Percentiles rank a stretch among this genome's conserved stretches.
Evolutionary conservation across 805 yeast species (phyloP).

Genomic region (Yamadazyma laniorum): DNA sequence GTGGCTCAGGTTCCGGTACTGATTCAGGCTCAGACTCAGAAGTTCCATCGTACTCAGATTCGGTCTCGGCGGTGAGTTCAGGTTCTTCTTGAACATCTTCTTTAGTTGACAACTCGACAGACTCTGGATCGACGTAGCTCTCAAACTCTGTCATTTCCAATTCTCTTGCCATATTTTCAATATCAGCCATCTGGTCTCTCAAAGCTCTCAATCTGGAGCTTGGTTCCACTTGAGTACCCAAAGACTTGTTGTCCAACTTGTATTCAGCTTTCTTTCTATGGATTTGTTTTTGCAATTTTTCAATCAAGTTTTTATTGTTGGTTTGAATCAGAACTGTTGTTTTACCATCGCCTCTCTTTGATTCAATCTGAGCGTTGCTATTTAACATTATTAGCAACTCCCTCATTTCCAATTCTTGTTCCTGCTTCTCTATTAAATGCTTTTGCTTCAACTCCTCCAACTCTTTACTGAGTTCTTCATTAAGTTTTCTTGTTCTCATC

Average conservation of each 20-base stretch:
- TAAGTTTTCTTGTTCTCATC: conserved; percentile 56
- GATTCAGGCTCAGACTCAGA: conserved; percentile 11
- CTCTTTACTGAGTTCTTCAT: conserved; percentile 58
- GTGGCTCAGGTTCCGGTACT: conserved; percentile 13
- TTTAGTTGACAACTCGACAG: not conserved
- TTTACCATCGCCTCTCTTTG: conserved; percentile 32
- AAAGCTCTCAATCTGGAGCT: conserved; percentile 70
- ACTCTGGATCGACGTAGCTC: conserved; percentile 23
- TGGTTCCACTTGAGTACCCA: conserved; percentile 65
- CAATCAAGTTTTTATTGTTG: conserved; percentile 35
- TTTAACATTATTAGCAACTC: conserved; percentile 66
- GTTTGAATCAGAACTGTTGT: conserved; percentile 37
- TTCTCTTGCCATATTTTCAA: conserved; percentile 81
- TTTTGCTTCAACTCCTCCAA: conserved; percentile 62
- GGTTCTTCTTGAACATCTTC: conserved; percentile 4
- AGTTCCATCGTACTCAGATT: conserved; percentile 17
- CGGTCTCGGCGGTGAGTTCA: conserved; percentile 9
- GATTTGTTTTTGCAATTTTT: conserved; percentile 44
- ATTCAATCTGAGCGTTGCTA: conserved; percentile 34
- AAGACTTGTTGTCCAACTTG: conserved; percentile 43
- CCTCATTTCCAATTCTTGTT: conserved; percentile 73
- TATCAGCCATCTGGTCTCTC: conserved; percentile 79
- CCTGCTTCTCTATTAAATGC: conserved; percentile 63
- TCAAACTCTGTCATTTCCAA: conserved; percentile 83
- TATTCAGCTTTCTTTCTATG: conserved; percentile 47